A percentile compares a stretch with the other conserved stretches of the same genome.
phyloP scores from a whole-genome alignment of 2,329 filamentous ascomycete genomes.

The Sclerotinia sclerotiorum region DNA sequence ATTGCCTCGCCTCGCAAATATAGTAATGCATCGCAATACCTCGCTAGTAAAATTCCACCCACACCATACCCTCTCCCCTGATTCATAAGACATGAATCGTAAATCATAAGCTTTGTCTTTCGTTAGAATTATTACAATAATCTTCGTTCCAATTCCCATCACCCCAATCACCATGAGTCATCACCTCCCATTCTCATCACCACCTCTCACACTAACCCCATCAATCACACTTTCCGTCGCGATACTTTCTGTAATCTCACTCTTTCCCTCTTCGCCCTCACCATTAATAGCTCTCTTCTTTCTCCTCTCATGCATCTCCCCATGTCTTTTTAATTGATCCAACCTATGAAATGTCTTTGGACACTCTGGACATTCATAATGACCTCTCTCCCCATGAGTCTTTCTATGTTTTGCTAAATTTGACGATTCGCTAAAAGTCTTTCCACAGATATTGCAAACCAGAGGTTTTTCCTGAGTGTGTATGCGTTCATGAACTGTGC shows the following conservation, averaged over 20 bases:
- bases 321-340: conserved; percentile 61
- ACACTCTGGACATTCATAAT: conserved; percentile 54
- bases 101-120: conserved; percentile 1
- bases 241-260: conserved; percentile 9
- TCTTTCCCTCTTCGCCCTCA: neutral
- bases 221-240: neutral
- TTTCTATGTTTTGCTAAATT: conserved; percentile 66
- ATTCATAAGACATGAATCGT: neutral
- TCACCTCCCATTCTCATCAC: no score
- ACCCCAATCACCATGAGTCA: neutral
- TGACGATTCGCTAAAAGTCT: conserved; percentile 63
- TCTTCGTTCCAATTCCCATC: no score
- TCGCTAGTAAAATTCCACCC: neutral
- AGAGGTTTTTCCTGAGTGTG: conserved; percentile 67
- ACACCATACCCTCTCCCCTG: neutral
- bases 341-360: conserved; percentile 58
- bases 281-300: neutral
- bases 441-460: conserved; percentile 57
- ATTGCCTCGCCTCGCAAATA: neutral
- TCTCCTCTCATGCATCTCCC: conserved; percentile 39
- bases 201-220: neutral
- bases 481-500: conserved; percentile 67
- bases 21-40: neutral
- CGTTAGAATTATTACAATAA: neutral
- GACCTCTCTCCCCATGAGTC: conserved; percentile 56